These are phyloP conservation scores for Myriosclerotinia curreyana DNA, from an alignment of 2,329 filamentous ascomycete species.

Conservation along the genomic window DNA sequence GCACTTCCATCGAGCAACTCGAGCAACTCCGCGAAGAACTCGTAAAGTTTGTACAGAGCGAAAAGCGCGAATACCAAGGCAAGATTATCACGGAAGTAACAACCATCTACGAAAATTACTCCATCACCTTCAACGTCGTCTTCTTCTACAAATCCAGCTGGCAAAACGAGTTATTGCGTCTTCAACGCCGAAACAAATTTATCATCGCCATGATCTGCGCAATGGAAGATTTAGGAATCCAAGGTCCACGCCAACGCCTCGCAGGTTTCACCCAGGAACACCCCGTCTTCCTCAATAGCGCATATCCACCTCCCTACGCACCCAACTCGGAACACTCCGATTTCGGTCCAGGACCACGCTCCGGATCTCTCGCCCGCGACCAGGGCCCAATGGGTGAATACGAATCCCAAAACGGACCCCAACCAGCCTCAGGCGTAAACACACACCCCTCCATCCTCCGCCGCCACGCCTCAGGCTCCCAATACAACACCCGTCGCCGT, in stretches of 20 bases:
- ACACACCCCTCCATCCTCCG: constrained; percentile 54
- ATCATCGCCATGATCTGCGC: constrained; percentile 86
- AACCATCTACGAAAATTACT: constrained; percentile 77
- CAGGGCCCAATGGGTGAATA: constrained; percentile 12
- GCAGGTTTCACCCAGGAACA: constrained; percentile 36
- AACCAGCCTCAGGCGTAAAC: constrained; percentile 28
- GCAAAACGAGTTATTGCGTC: constrained; percentile 88
- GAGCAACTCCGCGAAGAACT: constrained; percentile 76
- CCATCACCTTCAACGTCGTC: constrained; percentile 83
- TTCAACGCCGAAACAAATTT: constrained; percentile 90
- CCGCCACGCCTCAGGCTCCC: constrained; percentile 42
- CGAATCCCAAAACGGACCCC: constrained; percentile 7
- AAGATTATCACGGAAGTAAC: constrained; percentile 85
- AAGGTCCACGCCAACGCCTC: constrained; percentile 39
- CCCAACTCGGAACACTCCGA: constrained; percentile 17
- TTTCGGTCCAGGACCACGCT: constrained; percentile 37
- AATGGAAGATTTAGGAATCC: constrained; percentile 50
- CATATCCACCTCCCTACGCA: constrained; percentile 31
- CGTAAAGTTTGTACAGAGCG: constrained; percentile 74
- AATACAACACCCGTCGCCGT: constrained; percentile 45
- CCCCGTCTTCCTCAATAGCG: constrained; percentile 36
- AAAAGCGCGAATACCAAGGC: constrained; percentile 85
- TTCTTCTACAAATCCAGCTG: constrained; percentile 98
- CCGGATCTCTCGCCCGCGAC: constrained; percentile 38
- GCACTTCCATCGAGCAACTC: constrained; percentile 78